These are phyloP conservation scores for Penicillium sumatraense DNA, from an alignment of 2,329 filamentous ascomycete genomes.

Conservation along the genomic window DNA sequence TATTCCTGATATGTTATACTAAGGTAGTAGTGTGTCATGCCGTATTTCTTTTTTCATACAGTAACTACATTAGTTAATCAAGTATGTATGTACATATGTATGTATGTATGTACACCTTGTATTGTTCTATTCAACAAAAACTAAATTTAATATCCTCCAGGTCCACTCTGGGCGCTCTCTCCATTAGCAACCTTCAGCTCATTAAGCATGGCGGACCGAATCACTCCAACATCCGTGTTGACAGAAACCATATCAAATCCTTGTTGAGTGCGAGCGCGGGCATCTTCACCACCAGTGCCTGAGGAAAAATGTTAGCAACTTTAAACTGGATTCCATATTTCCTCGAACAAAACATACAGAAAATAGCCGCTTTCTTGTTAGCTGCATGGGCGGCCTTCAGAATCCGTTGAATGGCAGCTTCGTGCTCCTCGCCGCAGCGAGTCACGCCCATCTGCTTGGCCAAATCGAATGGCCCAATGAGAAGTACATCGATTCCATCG, in stretches of 20 bases:
- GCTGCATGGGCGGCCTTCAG: constrained; percentile 38
- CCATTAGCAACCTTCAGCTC: constrained; percentile 39
- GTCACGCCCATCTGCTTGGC: constrained; percentile 44
- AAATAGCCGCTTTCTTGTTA: constrained; percentile 48
- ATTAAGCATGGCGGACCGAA: constrained; percentile 38
- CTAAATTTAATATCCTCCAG: constrained; percentile 17
- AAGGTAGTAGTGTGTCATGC: no score
- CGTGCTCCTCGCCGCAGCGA: constrained; percentile 43
- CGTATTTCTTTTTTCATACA: no score
- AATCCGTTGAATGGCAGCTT: constrained; percentile 44
- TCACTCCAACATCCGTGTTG: constrained; percentile 41
- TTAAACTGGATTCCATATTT: neutral
- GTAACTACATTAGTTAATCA: no score
- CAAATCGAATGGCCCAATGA: constrained; percentile 46
- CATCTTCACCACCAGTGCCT: constrained; percentile 42
- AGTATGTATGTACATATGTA: no score
- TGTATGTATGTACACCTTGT: neutral
- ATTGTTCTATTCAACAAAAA: neutral
- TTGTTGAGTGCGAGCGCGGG: constrained; percentile 37
- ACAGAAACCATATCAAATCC: constrained; percentile 49
- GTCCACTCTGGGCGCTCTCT: constrained; percentile 10
- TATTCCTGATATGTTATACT: no score
- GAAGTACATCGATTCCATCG: constrained; percentile 46
- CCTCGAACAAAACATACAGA: constrained; percentile 35
- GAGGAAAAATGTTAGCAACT: neutral